These are phyloP conservation scores for Rubroshorea leprosula DNA, from an alignment of 345 rosid genomes.

Conservation along the genomic window DNA sequence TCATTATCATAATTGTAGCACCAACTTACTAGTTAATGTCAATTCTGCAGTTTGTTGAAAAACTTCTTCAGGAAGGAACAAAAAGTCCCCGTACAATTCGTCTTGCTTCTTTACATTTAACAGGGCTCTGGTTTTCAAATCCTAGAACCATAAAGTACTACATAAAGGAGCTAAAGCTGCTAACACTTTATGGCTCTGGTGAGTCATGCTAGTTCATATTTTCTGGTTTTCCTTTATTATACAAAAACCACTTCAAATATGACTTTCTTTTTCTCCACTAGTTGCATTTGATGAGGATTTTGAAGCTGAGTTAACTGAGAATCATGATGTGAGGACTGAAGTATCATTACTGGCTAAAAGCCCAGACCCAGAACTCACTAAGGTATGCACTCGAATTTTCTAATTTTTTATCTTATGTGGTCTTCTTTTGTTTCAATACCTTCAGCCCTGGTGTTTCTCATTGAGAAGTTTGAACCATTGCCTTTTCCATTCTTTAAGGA, in stretches of 20 bases:
- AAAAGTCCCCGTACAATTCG: slow-evolving; percentile 99
- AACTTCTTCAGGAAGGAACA: slow-evolving; percentile 77
- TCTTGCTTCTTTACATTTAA: slow-evolving; percentile 83
- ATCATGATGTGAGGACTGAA: slow-evolving; percentile 74
- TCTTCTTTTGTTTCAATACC: not conserved
- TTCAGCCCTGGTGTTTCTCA: too few species aligned
- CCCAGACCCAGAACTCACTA: slow-evolving; percentile 74
- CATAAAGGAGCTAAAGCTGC: slow-evolving; percentile 73
- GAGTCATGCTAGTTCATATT: slow-evolving; percentile 18
- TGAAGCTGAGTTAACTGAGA: slow-evolving; percentile 85
- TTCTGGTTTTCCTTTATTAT: not conserved
- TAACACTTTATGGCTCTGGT: slow-evolving; percentile 95
- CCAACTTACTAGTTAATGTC: not conserved
- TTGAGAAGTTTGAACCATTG: not conserved
- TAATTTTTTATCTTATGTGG: slow-evolving; percentile 3
- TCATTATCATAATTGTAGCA: not conserved
- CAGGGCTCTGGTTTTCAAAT: slow-evolving; percentile 80
- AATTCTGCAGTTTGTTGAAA: slow-evolving; percentile 63
- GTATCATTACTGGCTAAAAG: slow-evolving; percentile 60
- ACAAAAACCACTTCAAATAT: not conserved
- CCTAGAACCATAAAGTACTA: slow-evolving; percentile 70
- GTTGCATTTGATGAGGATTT: slow-evolving; percentile 99
- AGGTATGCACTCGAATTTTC: slow-evolving; percentile 45
- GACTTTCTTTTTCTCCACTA: slow-evolving; percentile 19
- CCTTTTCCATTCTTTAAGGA: not conserved